A percentile compares a stretch with the other conserved stretches of the same genome.
These are phyloP conservation scores for Lignosus rhinocerotis DNA, from an alignment of 1,284 basidiomycete genomes.

Conservation along the genomic window DNA sequence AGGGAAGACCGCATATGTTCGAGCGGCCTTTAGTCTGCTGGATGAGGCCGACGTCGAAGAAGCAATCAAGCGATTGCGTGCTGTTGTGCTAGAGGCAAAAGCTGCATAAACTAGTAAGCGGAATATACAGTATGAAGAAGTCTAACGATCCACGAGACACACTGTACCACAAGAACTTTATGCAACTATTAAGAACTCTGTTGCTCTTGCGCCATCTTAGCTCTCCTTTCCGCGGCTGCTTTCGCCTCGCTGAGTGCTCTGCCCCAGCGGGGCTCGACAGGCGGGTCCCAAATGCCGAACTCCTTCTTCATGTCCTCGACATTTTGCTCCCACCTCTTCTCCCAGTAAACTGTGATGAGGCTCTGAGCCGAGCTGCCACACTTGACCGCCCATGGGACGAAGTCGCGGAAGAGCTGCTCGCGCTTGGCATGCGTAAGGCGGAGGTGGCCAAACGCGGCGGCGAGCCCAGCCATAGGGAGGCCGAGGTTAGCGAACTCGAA, in stretches of 20 bases:
- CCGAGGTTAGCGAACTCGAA: constrained; percentile 95
- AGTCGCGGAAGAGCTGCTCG: constrained; percentile 69
- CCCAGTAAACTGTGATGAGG: constrained; percentile 94
- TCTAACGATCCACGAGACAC: not conserved
- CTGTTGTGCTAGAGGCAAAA: constrained; percentile 52
- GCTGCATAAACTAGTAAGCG: constrained; percentile 2
- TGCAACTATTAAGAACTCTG: not conserved
- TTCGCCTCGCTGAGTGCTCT: constrained; percentile 59
- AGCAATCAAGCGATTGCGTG: constrained; percentile 69
- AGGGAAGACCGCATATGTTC: constrained; percentile 69
- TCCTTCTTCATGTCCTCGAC: constrained; percentile 80
- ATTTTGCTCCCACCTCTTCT: constrained; percentile 88
- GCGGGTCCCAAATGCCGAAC: constrained; percentile 82
- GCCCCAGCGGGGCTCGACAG: constrained; percentile 58
- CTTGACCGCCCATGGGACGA: constrained; percentile 88
- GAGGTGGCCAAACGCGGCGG: constrained; percentile 75
- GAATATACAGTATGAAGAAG: not conserved
- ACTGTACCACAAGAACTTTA: not conserved
- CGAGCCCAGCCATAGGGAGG: constrained; percentile 86
- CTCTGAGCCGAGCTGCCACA: constrained; percentile 76
- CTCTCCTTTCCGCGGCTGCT: constrained; percentile 37
- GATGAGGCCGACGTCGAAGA: constrained; percentile 74
- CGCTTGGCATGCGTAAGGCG: constrained; percentile 60
- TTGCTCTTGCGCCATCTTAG: constrained; percentile 6
- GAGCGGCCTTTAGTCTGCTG: constrained; percentile 79